Base-by-base conservation (phyloP, 805 yeast species). In the Lachancea sp. region DNA sequence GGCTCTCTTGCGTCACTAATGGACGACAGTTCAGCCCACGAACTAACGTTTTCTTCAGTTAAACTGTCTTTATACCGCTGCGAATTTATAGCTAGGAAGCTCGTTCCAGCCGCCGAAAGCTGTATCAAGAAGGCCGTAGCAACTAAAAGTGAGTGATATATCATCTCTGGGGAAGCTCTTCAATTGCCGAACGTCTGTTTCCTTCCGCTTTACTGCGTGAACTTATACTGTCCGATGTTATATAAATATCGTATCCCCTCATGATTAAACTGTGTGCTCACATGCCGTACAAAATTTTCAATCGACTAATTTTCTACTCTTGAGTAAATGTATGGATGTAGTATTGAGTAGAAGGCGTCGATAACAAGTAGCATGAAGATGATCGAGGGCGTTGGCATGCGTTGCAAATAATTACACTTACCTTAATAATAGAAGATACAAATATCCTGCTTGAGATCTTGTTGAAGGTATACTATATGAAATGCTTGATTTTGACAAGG, bases 1-100 rank as follows among this genome's bases (percentile, higher is more conserved):
- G 63, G 63, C 22, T 49, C 45, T 9, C 46, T 43, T 12, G 37
- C 29, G 23, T 34, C 21, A 17, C 43, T 33, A 5, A 38, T 6
- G 7, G n/a, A 6, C 19, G 37, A 11, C n/a, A 45, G 34, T 21
- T 41, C 39, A 8, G 21, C 29, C 25, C 42, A 20, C 3, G 41
- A 38, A 6, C 25, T 41, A 12, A 46, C 42, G 5, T 31, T 34
- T 2, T 40, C 39, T n/a, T 34, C 23, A 2, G 29, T 21, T 20
- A 50, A 39, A 8, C 32, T 37, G 12, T 43, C 29, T n/a, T 22
- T 19, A 29, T 42, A 45, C 23, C 41, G 34, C 15, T 38, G 43
- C 20, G 55, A 41, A 17, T 46, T 43, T 18, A 48, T n/a, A 13
- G 51, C 40, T 32, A 45, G 42, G 31, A 24, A 40, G 29, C 39